These are phyloP conservation scores for Claviceps africana DNA, from an alignment of 2,329 filamentous ascomycete genomes.

Conservation along the genomic window DNA sequence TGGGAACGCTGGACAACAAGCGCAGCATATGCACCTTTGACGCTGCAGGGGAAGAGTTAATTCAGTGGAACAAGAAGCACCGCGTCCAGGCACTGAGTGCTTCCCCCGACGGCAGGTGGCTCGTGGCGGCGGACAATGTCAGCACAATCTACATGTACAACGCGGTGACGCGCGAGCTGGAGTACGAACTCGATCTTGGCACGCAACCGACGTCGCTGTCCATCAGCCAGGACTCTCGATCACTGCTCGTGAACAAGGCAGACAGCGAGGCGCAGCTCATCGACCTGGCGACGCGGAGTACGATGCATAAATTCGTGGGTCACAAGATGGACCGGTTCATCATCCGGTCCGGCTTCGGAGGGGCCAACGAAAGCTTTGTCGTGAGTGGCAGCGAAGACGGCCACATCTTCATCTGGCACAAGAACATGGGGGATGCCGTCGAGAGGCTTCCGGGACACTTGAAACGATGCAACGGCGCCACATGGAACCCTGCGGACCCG, in stretches of 20 bases:
- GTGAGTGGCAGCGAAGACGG: conserved; percentile 77
- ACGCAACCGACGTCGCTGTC: conserved; percentile 63
- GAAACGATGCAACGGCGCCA: conserved; percentile 65
- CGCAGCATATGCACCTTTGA: conserved; percentile 59
- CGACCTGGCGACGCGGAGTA: conserved; percentile 56
- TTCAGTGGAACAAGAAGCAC: conserved; percentile 55
- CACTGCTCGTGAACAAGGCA: conserved; percentile 69
- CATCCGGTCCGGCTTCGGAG: conserved; percentile 74
- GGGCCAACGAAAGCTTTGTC: conserved; percentile 83
- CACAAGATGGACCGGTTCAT: conserved; percentile 63
- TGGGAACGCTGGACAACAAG: conserved; percentile 58
- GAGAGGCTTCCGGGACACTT: conserved; percentile 65
- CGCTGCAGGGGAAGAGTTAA: conserved; percentile 44
- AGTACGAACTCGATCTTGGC: conserved; percentile 55
- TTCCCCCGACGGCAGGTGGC: conserved; percentile 62
- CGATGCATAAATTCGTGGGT: conserved; percentile 62
- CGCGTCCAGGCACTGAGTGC: conserved; percentile 77
- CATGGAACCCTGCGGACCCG: conserved; percentile 76
- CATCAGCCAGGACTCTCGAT: conserved; percentile 67
- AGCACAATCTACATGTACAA: conserved; percentile 71
- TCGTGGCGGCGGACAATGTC: conserved; percentile 64
- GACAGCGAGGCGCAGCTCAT: conserved; percentile 67
- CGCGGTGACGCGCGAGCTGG: conserved; percentile 55
- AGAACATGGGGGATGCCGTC: conserved; percentile 61
- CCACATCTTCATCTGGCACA: conserved; percentile 80